A percentile compares a stretch with the other conserved stretches of the same genome.
Evolutionary conservation across 1,284 basidiomycete genomes (phyloP).

Genomic region (Austroboletus novae-zelandiae): DNA sequence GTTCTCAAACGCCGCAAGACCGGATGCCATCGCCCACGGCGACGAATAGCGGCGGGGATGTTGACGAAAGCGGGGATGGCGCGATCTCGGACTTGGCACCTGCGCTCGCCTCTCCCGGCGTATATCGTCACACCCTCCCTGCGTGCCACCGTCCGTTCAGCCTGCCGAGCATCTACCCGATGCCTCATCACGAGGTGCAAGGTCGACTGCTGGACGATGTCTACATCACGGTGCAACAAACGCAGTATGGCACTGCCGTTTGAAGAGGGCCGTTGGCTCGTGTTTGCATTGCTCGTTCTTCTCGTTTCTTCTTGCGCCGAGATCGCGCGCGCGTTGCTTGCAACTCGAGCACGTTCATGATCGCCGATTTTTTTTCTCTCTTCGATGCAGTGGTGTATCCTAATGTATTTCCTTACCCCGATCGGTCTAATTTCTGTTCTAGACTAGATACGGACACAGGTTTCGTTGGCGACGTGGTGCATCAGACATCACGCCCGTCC

Average conservation of each 20-base stretch:
- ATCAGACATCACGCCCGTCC: not conserved
- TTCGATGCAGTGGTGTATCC: not conserved
- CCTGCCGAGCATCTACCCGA: conserved; percentile 10
- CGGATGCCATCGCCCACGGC: conserved; percentile 3
- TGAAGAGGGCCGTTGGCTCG: conserved; percentile 4
- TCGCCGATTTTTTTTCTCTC: not conserved
- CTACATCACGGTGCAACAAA: conserved; percentile 16
- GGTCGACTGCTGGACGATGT: conserved; percentile 8
- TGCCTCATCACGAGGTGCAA: not conserved
- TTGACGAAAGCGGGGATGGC: not conserved
- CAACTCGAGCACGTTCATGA: conserved; percentile 14
- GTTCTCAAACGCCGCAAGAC: conserved; percentile 2
- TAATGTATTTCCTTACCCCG: conserved; percentile 2
- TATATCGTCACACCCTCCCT: conserved; percentile 5
- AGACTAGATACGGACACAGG: not conserved
- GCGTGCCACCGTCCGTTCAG: conserved; percentile 19
- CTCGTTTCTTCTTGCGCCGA: not conserved
- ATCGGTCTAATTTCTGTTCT: not conserved
- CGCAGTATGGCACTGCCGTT: conserved; percentile 11
- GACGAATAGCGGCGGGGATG: conserved; percentile 3
- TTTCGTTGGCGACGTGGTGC: conserved; percentile 2
- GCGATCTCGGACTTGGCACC: not conserved
- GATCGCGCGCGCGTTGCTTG: not conserved
- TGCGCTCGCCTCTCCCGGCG: not conserved
- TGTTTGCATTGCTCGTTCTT: not conserved